Percentiles rank a stretch among this genome's conserved stretches.
Conservation (phyloP, 352 stramenopile genomes). For the Thalassiosira livingstoniorum region DNA sequence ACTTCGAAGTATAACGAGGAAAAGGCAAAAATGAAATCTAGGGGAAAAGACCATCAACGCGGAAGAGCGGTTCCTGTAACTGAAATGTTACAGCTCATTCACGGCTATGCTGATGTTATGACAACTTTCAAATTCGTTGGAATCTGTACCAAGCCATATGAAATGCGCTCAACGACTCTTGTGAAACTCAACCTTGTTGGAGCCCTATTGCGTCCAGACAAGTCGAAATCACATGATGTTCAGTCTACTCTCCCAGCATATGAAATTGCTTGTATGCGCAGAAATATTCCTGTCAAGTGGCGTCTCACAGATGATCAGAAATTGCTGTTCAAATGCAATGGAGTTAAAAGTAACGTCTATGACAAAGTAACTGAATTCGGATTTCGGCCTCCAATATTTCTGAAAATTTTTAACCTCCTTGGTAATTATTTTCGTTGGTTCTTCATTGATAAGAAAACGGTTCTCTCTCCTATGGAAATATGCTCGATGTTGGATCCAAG, state of each 20-base stretch:
- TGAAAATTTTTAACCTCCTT: background rate
- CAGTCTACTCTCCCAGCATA: background rate
- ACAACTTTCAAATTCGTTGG: conserved; percentile 26
- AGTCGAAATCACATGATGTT: background rate
- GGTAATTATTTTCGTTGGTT: background rate
- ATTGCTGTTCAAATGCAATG: background rate
- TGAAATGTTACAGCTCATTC: conserved; percentile 26
- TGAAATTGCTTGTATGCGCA: background rate
- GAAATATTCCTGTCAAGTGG: background rate
- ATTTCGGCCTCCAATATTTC: background rate
- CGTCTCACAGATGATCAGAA: background rate
- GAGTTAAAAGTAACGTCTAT: background rate
- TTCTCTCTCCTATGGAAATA: background rate
- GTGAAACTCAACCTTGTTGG: conserved; percentile 14
- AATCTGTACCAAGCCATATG: conserved; percentile 21
- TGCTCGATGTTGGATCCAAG: background rate
- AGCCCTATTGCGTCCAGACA: background rate
- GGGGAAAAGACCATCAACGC: background rate
- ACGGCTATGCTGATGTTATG: too few species aligned
- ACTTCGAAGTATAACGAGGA: conserved; percentile 27
- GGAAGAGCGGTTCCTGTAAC: conserved; percentile 3
- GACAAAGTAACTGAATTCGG: background rate
- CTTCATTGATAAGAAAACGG: background rate
- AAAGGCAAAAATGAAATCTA: conserved; percentile 28
- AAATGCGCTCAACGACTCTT: conserved; percentile 13